phyloP scores from a whole-genome alignment of 23 red algal genomes.

The Gracilariopsis chorda region DNA sequence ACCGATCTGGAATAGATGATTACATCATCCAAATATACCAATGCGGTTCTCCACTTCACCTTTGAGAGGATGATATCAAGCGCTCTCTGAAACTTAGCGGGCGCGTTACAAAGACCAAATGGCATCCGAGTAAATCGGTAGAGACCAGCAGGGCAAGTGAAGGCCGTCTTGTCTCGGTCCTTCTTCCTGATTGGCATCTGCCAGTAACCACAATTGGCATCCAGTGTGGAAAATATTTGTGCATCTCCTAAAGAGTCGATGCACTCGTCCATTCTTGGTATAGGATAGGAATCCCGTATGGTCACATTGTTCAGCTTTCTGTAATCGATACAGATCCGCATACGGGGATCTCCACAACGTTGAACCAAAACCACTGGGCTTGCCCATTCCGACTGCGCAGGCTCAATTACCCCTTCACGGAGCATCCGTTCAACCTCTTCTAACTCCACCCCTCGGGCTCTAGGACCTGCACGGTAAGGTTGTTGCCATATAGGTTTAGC shows the following conservation, averaged over 20 bases:
- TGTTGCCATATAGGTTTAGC: too few relatives aligned
- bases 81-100: slow-evolving; percentile 40
- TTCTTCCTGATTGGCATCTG: slow-evolving; percentile 20
- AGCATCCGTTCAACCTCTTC: not conserved
- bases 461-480: too few relatives aligned
- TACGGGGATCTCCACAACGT: not conserved
- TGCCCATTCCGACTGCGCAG: not conserved
- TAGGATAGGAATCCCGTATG: not conserved
- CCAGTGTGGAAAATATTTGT: slow-evolving; percentile 3
- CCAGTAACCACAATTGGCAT: slow-evolving; percentile 30
- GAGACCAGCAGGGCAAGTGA: not conserved
- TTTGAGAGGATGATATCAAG: slow-evolving; percentile 33
- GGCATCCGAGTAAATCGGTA: not conserved
- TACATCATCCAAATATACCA: slow-evolving; percentile 42
- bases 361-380: not conserved
- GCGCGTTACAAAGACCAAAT: slow-evolving; percentile 22
- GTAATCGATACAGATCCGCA: slow-evolving; percentile 18
- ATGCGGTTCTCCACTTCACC: not conserved
- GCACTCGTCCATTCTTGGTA: slow-evolving; percentile 39
- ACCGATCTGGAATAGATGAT: slow-evolving; percentile 19
- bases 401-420: not conserved
- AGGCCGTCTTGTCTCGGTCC: not conserved
- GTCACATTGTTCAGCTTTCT: not conserved
- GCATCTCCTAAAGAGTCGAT: slow-evolving; percentile 18
- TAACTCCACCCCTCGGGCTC: too few relatives aligned